Conservation (phyloP, 2,329 filamentous ascomycete genomes). For the Pseudonectria buxi region DNA sequence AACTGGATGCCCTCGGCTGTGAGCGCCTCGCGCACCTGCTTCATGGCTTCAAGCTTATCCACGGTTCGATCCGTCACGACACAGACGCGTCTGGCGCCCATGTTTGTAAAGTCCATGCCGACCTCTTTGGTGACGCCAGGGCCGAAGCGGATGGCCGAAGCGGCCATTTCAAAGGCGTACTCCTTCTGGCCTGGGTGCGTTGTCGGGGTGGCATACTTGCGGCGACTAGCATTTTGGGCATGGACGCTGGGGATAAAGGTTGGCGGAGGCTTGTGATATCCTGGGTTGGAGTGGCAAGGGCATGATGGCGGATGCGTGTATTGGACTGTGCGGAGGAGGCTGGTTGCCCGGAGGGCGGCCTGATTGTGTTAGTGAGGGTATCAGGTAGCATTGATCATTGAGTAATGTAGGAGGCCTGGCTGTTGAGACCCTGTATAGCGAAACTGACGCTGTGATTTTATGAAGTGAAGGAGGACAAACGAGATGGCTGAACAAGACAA, state of each 20-base stretch:
- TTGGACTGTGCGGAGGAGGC: conserved; percentile 80
- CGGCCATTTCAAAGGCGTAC: conserved; percentile 98
- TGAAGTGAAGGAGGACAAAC: not conserved
- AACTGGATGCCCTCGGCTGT: conserved; percentile 72
- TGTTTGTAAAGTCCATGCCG: conserved; percentile 93
- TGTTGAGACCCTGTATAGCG: not conserved
- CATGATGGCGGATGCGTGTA: conserved; percentile 81
- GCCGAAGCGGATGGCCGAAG: conserved; percentile 88
- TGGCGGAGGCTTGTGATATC: conserved; percentile 61
- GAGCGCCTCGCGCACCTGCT: conserved; percentile 76
- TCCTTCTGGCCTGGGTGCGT: conserved; percentile 64
- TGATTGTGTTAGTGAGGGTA: conserved; percentile 21
- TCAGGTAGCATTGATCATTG: too few relatives aligned
- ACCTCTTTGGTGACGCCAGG: conserved; percentile 91
- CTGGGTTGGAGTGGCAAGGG: conserved; percentile 87
- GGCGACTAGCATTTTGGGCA: conserved; percentile 27
- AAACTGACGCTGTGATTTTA: not conserved
- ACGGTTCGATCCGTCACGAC: conserved; percentile 89
- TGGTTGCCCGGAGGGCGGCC: conserved; percentile 59
- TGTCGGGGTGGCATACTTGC: conserved; percentile 67
- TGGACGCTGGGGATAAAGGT: conserved; percentile 43
- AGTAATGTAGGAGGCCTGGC: too few relatives aligned
- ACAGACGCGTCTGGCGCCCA: conserved; percentile 79
- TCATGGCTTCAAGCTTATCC: conserved; percentile 77
- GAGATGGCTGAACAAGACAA: not conserved